These are phyloP conservation scores for Fusarium devonianum DNA, from an alignment of 2,329 filamentous ascomycete species.

Conservation along the genomic window DNA sequence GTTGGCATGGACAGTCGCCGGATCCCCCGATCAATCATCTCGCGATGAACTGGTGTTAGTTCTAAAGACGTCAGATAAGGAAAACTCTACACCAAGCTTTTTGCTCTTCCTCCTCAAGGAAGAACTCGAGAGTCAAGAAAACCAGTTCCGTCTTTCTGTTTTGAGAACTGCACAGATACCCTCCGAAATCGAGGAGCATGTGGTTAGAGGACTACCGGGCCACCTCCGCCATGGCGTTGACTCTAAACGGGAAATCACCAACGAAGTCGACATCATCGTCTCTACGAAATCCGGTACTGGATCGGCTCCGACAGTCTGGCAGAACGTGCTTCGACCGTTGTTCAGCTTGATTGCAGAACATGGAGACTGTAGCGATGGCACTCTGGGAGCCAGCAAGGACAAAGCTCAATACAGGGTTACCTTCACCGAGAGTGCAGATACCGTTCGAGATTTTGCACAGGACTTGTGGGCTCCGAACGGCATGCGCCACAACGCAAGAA, in stretches of 20 bases:
- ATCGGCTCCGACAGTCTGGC: slow-evolving; percentile 63
- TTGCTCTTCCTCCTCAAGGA: slow-evolving; percentile 53
- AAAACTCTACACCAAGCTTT: slow-evolving; percentile 5
- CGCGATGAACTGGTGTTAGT: slow-evolving; percentile 44
- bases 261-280: slow-evolving; percentile 67
- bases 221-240: slow-evolving; percentile 42
- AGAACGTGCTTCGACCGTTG: slow-evolving; percentile 62
- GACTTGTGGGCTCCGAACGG: slow-evolving; percentile 45
- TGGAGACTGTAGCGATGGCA: background rate
- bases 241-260: slow-evolving; percentile 32
- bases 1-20: slow-evolving; percentile 41
- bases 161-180: slow-evolving; percentile 45
- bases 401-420: slow-evolving; percentile 51
- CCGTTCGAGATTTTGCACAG: slow-evolving; percentile 68
- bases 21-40: slow-evolving; percentile 20
- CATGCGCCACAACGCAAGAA: slow-evolving; percentile 47
- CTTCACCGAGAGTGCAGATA: slow-evolving; percentile 68
- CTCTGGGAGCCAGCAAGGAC: background rate
- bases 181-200: slow-evolving; percentile 48
- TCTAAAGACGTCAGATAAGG: slow-evolving; percentile 16
- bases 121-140: slow-evolving; percentile 35
- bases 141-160: slow-evolving; percentile 41
- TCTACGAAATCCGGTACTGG: slow-evolving; percentile 72
- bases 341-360: slow-evolving; percentile 51
- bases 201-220: slow-evolving; percentile 49